Percentiles rank a stretch among this genome's conserved stretches.
Evolutionary conservation across 129 eudicot species (phyloP).

Genomic region (Ambrosia trifida): DNA sequence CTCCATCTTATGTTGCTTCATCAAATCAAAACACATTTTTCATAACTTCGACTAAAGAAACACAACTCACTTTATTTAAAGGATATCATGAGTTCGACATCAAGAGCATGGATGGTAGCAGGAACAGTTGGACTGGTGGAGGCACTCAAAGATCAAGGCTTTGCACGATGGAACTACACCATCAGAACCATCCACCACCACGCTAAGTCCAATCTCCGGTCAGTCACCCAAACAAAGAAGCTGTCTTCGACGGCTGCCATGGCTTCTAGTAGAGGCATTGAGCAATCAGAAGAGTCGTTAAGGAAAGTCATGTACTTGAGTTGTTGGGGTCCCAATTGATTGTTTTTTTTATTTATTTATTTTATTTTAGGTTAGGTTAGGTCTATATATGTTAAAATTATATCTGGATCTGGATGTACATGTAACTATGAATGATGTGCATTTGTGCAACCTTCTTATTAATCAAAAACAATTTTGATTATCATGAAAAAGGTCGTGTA

Average conservation of each 20-base stretch:
- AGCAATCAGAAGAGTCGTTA: constrained; percentile 19
- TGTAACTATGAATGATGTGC: not conserved
- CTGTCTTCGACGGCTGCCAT: constrained; percentile 19
- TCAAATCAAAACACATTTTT: too few species aligned
- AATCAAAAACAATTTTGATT: constrained; percentile 1
- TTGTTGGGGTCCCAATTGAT: constrained; percentile 34
- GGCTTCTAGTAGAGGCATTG: not conserved
- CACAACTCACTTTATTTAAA: too few species aligned
- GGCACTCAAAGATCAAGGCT: constrained; percentile 30
- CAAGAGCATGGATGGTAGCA: constrained; percentile 20
- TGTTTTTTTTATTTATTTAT: not conserved
- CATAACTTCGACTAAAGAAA: too few species aligned
- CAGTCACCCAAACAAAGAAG: constrained; percentile 30
- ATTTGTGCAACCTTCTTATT: not conserved
- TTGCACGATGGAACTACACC: constrained; percentile 28
- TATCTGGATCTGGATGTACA: too few species aligned
- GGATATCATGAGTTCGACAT: constrained; percentile 3
- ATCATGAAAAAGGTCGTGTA: too few species aligned
- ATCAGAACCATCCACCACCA: constrained; percentile 24
- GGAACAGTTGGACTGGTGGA: constrained; percentile 27
- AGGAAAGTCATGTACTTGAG: constrained; percentile 39
- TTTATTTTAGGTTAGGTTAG: too few species aligned
- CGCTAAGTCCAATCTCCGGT: constrained; percentile 35
- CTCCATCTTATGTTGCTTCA: too few species aligned
- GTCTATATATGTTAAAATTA: too few species aligned